A percentile compares a stretch with the other conserved stretches of the same genome.
Evolutionary conservation across 106 monocot genomes (phyloP).

Genomic region (Triglochin maritima): DNA sequence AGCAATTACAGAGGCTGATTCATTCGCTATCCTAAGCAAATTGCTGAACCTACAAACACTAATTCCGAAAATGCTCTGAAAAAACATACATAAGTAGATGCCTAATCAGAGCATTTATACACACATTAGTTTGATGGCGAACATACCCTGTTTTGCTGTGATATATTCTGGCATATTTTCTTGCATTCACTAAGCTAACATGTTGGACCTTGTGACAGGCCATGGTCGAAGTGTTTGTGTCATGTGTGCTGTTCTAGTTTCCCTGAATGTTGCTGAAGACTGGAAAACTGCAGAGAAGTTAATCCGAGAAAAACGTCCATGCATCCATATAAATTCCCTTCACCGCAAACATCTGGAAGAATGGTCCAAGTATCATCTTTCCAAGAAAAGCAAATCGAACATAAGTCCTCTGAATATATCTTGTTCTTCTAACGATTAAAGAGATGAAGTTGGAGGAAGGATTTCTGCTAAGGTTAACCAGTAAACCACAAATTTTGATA

Average conservation of each 20-base stretch:
- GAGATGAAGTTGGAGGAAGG: too few relatives aligned
- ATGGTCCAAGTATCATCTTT: slow-evolving; percentile 65
- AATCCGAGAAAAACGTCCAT: slow-evolving; percentile 65
- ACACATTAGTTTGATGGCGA: too few relatives aligned
- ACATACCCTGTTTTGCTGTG: too few relatives aligned
- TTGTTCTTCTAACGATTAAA: neutral
- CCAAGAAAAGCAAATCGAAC: slow-evolving; percentile 23
- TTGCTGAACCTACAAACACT: too few relatives aligned
- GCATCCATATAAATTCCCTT: slow-evolving; percentile 64
- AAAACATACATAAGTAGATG: too few relatives aligned
- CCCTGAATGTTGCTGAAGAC: slow-evolving; percentile 64
- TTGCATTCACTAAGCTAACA: neutral
- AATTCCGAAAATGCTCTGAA: too few relatives aligned
- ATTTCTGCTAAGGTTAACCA: too few relatives aligned
- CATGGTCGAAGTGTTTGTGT: slow-evolving; percentile 91
- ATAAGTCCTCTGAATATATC: slow-evolving; percentile 36
- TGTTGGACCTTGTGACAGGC: slow-evolving; percentile 27
- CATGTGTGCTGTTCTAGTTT: slow-evolving; percentile 76
- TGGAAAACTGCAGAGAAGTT: slow-evolving; percentile 86
- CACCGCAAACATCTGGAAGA: slow-evolving; percentile 78
- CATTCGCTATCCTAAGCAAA: too few relatives aligned
- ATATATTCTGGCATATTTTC: too few relatives aligned
- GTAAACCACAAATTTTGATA: too few relatives aligned
- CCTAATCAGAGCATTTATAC: too few relatives aligned
- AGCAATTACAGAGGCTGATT: too few relatives aligned